Base-by-base conservation (phyloP, 345 rosid species). In the Euphorbia tirucalli region DNA sequence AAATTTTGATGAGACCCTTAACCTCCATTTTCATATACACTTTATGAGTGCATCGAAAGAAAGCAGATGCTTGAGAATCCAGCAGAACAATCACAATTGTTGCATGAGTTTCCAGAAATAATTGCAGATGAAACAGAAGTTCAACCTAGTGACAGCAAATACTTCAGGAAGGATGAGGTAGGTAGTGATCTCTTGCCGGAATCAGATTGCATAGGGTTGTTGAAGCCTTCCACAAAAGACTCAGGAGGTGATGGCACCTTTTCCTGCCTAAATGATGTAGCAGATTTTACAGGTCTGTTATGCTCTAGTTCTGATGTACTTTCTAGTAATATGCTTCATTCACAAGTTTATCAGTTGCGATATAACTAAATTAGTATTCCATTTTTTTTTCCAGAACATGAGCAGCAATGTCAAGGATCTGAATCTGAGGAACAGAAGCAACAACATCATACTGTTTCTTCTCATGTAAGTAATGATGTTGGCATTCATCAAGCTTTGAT, bases 91-190 rank as follows among this genome's bases (percentile, higher is more conserved):
- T 69, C 78, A 30, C 85, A 88, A 21, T 71, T 84, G 56, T 73
- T 80, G 73, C 68, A 60, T 52, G 80, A 82, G 75, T 62, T 78
- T 72, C 87, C 92, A 2, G 65, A 81, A 66, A 81, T 86, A 49
- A 78, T 83, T 73, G 80, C 83, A 0, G 89, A 85, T 50, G 55
- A 65, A 32, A 59, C 50, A 58, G 76, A 71, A 37, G 32, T 44
- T 35, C 71, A 76, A 71, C 60, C 43, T 14, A 49, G 58, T 21
- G 52, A 35, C 7, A 28, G 65, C 67, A 18, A 57, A 37, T 31
- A 68, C 58, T 24, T 28, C 6, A 49, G 31, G 68, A 65, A 56
- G 32, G 56, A 71, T 15, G 61, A 16, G 30, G 48, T 64, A 25
- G 60, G 35, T 16, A 28, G 24, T 11, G 41, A 30, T 48, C 63